phyloP scores from a whole-genome alignment of 495 filamentous ascomycete species.

The Cryomyces minteri region DNA sequence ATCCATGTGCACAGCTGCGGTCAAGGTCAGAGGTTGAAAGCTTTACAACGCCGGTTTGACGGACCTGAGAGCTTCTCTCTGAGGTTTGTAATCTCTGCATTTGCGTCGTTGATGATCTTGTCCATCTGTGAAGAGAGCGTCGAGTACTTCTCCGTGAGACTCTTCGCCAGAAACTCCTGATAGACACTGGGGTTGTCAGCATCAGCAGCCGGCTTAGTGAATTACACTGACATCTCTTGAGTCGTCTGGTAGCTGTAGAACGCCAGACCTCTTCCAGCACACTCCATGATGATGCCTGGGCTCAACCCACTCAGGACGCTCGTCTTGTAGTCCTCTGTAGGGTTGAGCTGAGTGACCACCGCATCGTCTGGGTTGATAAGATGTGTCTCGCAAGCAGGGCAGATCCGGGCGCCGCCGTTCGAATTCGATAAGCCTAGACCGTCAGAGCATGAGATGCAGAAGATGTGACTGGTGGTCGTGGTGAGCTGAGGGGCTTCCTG shows the following conservation, averaged over 20 bases:
- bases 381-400: constrained; percentile 64
- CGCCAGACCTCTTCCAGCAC: constrained; percentile 59
- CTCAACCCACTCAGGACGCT: constrained; percentile 72
- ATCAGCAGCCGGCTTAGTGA: background rate
- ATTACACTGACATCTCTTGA: constrained; percentile 58
- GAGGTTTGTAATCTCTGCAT: constrained; percentile 52
- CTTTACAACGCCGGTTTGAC: constrained; percentile 1
- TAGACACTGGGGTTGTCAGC: constrained; percentile 41
- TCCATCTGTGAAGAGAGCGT: constrained; percentile 54
- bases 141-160: constrained; percentile 55
- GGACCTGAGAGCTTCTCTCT: constrained; percentile 39
- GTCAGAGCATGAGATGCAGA: constrained; percentile 63
- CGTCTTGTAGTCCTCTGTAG: constrained; percentile 86
- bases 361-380: constrained; percentile 63
- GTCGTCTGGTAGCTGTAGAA: constrained; percentile 89
- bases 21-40: background rate
- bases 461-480: constrained; percentile 48
- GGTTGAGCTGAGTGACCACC: constrained; percentile 56
- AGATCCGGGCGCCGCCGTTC: constrained; percentile 35
- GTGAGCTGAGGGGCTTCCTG: constrained; percentile 1
- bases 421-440: constrained; percentile 43
- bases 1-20: constrained; percentile 41
- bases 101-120: constrained; percentile 65
- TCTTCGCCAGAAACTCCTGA: constrained; percentile 58
- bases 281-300: constrained; percentile 78